These are phyloP conservation scores for Breynia disticha DNA, from an alignment of 441 rosid genomes.

Conservation along the genomic window DNA sequence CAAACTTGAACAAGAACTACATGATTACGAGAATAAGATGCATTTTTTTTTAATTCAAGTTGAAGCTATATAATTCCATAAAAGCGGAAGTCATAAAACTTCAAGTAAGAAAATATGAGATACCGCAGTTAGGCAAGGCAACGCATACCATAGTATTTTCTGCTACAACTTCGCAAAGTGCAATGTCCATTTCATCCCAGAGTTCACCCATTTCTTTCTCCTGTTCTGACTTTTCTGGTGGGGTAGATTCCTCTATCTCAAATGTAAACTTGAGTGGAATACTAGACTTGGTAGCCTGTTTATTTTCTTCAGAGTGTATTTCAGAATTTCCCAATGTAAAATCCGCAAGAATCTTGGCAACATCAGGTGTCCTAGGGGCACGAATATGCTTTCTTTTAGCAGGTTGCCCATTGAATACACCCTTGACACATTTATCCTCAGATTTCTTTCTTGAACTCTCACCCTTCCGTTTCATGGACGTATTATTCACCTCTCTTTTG, in stretches of 20 bases:
- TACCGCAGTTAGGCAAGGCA: neutral
- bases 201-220: constrained; percentile 38
- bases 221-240: constrained; percentile 30
- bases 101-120: neutral
- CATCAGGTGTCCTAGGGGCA: constrained; percentile 9
- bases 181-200: constrained; percentile 46
- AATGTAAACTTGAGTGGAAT: constrained; percentile 35
- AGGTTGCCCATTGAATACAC: neutral
- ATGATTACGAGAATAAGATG: too few species aligned
- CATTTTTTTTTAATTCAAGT: too few species aligned
- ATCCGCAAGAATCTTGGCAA: constrained; percentile 20
- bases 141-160: constrained; percentile 20
- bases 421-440: neutral
- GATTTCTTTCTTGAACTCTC: neutral
- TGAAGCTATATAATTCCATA: neutral
- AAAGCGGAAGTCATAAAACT: too few species aligned
- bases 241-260: constrained; percentile 28
- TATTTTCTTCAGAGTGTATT: constrained; percentile 4
- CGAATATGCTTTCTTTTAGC: constrained; percentile 5
- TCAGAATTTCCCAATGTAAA: constrained; percentile 22
- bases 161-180: constrained; percentile 22
- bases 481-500: neutral
- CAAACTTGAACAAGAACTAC: too few species aligned
- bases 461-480: neutral
- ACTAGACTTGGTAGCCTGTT: neutral